Base-by-base conservation (phyloP, 768 basidiomycete species). In the Pilatotrama ljubarskyi region DNA sequence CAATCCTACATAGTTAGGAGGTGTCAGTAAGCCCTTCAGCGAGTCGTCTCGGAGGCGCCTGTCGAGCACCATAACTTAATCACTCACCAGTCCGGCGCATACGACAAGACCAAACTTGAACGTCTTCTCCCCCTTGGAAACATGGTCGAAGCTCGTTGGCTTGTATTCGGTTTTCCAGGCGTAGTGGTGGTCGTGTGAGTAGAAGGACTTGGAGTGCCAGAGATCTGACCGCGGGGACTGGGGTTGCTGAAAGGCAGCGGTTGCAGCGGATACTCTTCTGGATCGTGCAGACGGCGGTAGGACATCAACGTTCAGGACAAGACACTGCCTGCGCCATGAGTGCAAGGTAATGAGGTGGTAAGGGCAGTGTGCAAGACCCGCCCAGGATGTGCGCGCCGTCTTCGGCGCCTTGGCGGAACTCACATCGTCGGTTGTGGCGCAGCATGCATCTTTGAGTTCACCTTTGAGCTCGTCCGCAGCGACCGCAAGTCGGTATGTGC, bases 51-150 rank as follows among this genome's bases (percentile, higher is more conserved):
- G 46, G 17, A 38, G 36, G 55, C 47, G 55, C 38, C 37, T 29
- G 24, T 20, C 15, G n/a, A 20, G 7, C 47, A 50, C 29, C 15
- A 47, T 15, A 5, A 5, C 24, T 32, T 38, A 24, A 36, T 14
- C 9, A 67, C 83, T 55, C 61, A 91, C 90, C 91, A 93, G 66
- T 93, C 91, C 0, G 88, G 87, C 22, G 82, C 80, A 74, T 93
- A 92, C 3, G 87, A 87, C 40, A 77, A 66, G 20, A 90, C 60
- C 10, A 90, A 26, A 17, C 32, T 50, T 25, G 40, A 43, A 2
- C 60, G 42, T 26, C 14, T 42, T 24, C 53, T 25, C 38, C 72
- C 58, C 77, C 75, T 59, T 76, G 71, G 11, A 63, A 70, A 58
- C 71, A 70, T 51, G n/a, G 9, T 38, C n/a, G 38, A 43, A 7